A percentile compares a stretch with the other conserved stretches of the same genome.
phyloP scores from a whole-genome alignment of 805 yeast species.

The Kodamaea laetipori region DNA sequence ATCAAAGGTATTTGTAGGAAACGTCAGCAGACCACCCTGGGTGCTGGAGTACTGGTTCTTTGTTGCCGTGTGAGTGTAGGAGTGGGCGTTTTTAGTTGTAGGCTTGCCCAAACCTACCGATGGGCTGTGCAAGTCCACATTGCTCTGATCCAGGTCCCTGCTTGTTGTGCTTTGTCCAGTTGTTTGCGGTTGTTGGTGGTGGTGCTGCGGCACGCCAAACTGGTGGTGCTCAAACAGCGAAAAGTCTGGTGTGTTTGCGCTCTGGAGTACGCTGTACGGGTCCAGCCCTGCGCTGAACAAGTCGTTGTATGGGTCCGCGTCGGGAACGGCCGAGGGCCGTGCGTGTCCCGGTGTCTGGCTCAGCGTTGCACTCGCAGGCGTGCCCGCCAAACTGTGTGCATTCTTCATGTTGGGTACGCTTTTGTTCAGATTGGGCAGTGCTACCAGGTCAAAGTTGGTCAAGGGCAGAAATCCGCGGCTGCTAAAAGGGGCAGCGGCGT shows the following conservation, averaged over 20 bases:
- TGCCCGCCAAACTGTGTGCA: constrained; percentile 1
- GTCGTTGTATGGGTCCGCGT: constrained; percentile 9
- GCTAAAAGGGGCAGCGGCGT: constrained; percentile 2
- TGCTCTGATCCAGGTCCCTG: constrained; percentile 6
- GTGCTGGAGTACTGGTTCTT: constrained; percentile 7
- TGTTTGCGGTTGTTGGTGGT: constrained; percentile 2
- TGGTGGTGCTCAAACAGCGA: constrained; percentile 5
- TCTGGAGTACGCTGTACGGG: constrained; percentile 11
- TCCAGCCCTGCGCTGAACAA: constrained; percentile 13
- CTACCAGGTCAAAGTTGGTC: constrained; percentile 12
- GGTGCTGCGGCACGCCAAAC: constrained; percentile 2
- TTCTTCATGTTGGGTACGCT: constrained; percentile 2
- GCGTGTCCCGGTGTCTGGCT: constrained; percentile 8
- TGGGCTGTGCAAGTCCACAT: constrained; percentile 9
- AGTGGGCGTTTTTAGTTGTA: constrained; percentile 13
- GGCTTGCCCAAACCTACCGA: constrained; percentile 16
- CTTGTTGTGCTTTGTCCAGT: constrained; percentile 9
- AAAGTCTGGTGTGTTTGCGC: constrained; percentile 7
- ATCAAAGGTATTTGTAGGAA: constrained; percentile 10
- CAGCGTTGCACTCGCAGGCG: constrained; percentile 5
- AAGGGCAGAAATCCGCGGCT: constrained; percentile 10
- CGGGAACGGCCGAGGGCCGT: constrained; percentile 1
- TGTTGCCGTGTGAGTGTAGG: constrained; percentile 17
- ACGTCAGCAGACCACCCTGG: constrained; percentile 3
- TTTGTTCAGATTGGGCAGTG: constrained; percentile 8